Conservation (phyloP, 805 yeast genomes). For the Kuraishia cidri region DNA sequence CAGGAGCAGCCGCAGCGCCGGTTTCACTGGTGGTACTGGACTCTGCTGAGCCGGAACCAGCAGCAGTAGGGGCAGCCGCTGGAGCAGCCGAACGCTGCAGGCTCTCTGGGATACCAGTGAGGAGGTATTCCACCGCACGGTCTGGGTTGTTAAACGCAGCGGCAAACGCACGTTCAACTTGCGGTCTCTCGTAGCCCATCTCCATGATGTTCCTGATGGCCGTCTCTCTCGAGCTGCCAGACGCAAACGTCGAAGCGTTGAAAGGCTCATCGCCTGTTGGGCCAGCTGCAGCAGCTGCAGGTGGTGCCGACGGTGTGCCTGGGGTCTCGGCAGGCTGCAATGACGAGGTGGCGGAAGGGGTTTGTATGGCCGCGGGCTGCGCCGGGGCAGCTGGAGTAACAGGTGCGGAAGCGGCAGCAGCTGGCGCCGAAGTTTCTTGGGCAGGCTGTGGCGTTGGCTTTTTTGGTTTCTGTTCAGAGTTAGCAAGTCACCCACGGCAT, state of each 20-base stretch:
- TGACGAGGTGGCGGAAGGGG: constrained; percentile 13
- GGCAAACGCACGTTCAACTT: constrained; percentile 83
- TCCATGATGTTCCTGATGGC: constrained; percentile 81
- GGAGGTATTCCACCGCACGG: constrained; percentile 90
- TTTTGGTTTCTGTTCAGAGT: too few species aligned
- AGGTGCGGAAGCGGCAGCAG: constrained; percentile 16
- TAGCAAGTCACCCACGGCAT: too few species aligned
- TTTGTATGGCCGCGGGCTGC: constrained; percentile 11
- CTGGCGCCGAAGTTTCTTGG: too few species aligned
- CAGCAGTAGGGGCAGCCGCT: constrained; percentile 12
- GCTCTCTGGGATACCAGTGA: constrained; percentile 81
- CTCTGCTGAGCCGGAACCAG: constrained; percentile 3
- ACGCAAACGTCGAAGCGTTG: constrained; percentile 53
- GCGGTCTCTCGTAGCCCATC: constrained; percentile 88
- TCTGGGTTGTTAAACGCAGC: constrained; percentile 98
- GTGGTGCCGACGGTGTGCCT: constrained; percentile 15
- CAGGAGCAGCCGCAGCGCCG: constrained; percentile 5
- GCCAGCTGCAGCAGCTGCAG: constrained; percentile 14
- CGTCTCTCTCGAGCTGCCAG: constrained; percentile 70
- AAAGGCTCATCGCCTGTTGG: constrained; percentile 14
- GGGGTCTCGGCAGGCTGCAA: constrained; percentile 8
- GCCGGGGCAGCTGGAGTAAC: constrained; percentile 18
- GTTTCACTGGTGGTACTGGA: too few species aligned
- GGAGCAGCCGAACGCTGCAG: constrained; percentile 17
- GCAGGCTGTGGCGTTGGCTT: too few species aligned